Percentiles rank a stretch among this genome's conserved stretches.
phyloP scores from a whole-genome alignment of 2,329 filamentous ascomycete species.

The Alternaria ethzedia region DNA sequence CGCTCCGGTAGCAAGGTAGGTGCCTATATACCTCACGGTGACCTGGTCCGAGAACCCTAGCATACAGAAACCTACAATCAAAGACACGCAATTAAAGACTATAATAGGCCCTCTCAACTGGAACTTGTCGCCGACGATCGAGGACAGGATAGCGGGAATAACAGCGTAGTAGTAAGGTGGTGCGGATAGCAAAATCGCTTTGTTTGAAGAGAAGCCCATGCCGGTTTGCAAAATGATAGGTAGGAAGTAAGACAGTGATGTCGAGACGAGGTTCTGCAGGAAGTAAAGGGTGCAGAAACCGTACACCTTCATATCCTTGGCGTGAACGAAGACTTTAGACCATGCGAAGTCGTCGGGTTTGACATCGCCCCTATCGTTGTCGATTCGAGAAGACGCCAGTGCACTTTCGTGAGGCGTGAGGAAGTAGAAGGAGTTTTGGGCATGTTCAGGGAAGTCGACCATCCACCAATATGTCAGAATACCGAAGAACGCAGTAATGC shows the following conservation, averaged over 20 bases:
- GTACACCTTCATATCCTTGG: slow-evolving; percentile 67
- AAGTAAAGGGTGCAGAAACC: slow-evolving; percentile 71
- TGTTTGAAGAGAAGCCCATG: slow-evolving; percentile 53
- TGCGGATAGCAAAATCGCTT: slow-evolving; percentile 66
- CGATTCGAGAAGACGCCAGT: slow-evolving; percentile 64
- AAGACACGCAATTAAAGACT: slow-evolving; percentile 66
- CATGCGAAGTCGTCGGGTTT: slow-evolving; percentile 63
- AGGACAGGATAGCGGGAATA: slow-evolving; percentile 68
- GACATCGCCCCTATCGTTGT: slow-evolving; percentile 67
- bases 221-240: slow-evolving; percentile 63
- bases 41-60: slow-evolving; percentile 67
- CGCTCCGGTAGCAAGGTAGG: slow-evolving; percentile 70
- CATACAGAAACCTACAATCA: slow-evolving; percentile 70
- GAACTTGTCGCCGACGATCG: slow-evolving; percentile 66
- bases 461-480: slow-evolving; percentile 72
- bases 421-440: slow-evolving; percentile 64
- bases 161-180: slow-evolving; percentile 73
- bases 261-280: slow-evolving; percentile 70
- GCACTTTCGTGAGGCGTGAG: slow-evolving; percentile 62
- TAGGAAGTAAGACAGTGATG: slow-evolving; percentile 69
- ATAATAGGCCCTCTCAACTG: slow-evolving; percentile 68
- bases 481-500: slow-evolving; percentile 65
- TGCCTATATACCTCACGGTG: slow-evolving; percentile 68
- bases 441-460: slow-evolving; percentile 70
- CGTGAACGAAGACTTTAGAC: slow-evolving; percentile 62